Base-by-base conservation (phyloP, 2,329 filamentous ascomycete genomes). In the Colletotrichum melonis region DNA sequence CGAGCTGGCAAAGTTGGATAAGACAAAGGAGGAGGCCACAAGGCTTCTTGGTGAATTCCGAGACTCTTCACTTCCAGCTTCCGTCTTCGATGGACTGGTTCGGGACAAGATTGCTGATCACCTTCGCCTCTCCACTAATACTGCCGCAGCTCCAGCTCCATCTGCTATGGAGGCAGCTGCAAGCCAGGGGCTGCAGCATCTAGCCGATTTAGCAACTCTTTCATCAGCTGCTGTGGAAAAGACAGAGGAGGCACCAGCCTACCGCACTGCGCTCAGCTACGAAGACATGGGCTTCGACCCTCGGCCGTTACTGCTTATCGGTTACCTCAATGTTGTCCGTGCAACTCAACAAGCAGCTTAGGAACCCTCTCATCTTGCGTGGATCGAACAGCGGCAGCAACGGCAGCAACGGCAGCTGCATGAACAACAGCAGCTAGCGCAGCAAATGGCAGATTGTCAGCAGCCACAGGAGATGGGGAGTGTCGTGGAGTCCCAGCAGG, bases 111-210 rank as follows among this genome's bases (percentile, higher is more conserved):
- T 93, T 22, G 79, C 85, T 71, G 85, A 88, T 69, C 78, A 78
- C 59, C 79, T 80, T 65, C 80, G 77, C 69, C 78, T 81, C 60
- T 76, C 80, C 32, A 80, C 58, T 14, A 63, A 42, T 49, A n/a
- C 57, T 14, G 32, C 74, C 80, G 52, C 63, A 57, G 35, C 73
- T 80, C 59, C 83, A 75, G 76, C 84, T 78, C 81, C 78, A 72
- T 83, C 80, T 24, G 82, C 80, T 19, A 81, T 80, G 24, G 83
- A 83, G 74, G 80, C 81, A 26, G 82, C 84, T 60, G 86, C 82
- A 66, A 90, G 85, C 78, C 88, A 86, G 74, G 87, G 88, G 42
- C 82, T 93, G 63, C 90, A 92, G 79, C 90, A 88, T 73, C 82
- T 92, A 9, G 91, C 90, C 8, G 89, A 92, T 75, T 77, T 89